phyloP scores from a whole-genome alignment of 345 rosid genomes.

The Citrus maxima region DNA sequence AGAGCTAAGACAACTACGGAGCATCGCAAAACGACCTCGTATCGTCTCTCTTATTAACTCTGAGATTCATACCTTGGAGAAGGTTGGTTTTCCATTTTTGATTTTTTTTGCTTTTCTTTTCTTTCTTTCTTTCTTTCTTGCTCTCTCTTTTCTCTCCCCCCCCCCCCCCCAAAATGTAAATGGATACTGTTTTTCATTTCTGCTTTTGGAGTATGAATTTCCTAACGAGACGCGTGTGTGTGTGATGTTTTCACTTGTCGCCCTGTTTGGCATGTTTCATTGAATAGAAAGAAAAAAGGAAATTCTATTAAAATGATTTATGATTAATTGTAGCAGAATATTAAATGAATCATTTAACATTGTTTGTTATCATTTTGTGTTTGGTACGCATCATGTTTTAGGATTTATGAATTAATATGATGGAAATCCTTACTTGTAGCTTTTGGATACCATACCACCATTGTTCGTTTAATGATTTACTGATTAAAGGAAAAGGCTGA shows the following conservation, averaged over 20 bases:
- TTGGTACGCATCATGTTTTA: not conserved
- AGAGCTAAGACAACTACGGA: slow-evolving; percentile 71
- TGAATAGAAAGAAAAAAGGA: not conserved
- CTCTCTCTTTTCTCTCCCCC: too few species aligned
- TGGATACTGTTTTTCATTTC: not conserved
- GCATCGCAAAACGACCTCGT: slow-evolving; percentile 74
- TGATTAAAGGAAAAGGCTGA: too few species aligned
- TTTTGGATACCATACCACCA: not conserved
- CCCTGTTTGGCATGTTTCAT: not conserved
- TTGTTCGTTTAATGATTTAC: not conserved
- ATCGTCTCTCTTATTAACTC: slow-evolving; percentile 56
- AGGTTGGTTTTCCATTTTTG: slow-evolving; percentile 31
- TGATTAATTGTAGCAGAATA: not conserved
- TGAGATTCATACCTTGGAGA: slow-evolving; percentile 65
- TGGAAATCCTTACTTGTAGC: not conserved
- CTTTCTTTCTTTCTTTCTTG: not conserved
- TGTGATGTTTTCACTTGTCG: not conserved
- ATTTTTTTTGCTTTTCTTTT: not conserved
- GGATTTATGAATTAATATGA: too few species aligned
- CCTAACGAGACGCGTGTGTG: too few species aligned
- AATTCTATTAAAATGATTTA: not conserved
- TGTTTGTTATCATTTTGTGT: not conserved
- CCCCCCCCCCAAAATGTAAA: rapidly evolving
- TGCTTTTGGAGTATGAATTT: not conserved
- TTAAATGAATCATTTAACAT: not conserved